Conservation (phyloP, 768 basidiomycete genomes). For the Hydnomerulius pinastri region DNA sequence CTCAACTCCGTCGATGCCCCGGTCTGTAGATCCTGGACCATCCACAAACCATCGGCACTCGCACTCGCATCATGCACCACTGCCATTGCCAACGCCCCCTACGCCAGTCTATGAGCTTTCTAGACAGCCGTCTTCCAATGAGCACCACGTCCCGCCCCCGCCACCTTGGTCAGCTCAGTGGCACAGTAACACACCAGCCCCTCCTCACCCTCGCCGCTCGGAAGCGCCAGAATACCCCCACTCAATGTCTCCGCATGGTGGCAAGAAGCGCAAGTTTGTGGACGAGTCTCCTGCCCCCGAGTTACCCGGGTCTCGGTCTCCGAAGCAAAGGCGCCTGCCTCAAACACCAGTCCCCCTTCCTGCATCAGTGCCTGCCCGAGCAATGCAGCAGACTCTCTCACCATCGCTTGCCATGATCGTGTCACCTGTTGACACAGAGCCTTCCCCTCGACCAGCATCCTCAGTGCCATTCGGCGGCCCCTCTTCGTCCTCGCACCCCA, state of each 20-base stretch:
- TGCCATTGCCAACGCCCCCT: slow-evolving; percentile 34
- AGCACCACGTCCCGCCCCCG: slow-evolving; percentile 36
- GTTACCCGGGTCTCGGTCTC: slow-evolving; percentile 25
- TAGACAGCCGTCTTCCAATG: slow-evolving; percentile 32
- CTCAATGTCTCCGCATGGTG: slow-evolving; percentile 30
- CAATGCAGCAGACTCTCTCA: slow-evolving; percentile 36
- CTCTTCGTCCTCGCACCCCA: slow-evolving; percentile 15
- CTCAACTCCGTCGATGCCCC: slow-evolving; percentile 17
- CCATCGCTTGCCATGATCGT: slow-evolving; percentile 38
- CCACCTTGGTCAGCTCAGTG: slow-evolving; percentile 37
- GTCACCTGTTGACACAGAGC: slow-evolving; percentile 34
- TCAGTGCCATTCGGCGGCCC: slow-evolving; percentile 22
- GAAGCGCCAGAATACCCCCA: slow-evolving; percentile 26
- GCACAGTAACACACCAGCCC: slow-evolving; percentile 21
- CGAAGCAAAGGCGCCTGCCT: slow-evolving; percentile 35
- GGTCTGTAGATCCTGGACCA: slow-evolving; percentile 29
- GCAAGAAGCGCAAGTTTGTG: slow-evolving; percentile 37
- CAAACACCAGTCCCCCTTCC: slow-evolving; percentile 34
- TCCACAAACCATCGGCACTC: slow-evolving; percentile 30
- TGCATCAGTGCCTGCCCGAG: slow-evolving; percentile 26
- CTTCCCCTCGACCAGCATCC: slow-evolving; percentile 32
- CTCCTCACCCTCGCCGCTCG: slow-evolving; percentile 19
- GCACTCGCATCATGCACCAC: slow-evolving; percentile 31
- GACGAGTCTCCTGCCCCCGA: slow-evolving; percentile 30
- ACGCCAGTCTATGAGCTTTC: slow-evolving; percentile 36